These are phyloP conservation scores for Austroboletus novae-zelandiae DNA, from an alignment of 1,284 basidiomycete species.

Conservation along the genomic window DNA sequence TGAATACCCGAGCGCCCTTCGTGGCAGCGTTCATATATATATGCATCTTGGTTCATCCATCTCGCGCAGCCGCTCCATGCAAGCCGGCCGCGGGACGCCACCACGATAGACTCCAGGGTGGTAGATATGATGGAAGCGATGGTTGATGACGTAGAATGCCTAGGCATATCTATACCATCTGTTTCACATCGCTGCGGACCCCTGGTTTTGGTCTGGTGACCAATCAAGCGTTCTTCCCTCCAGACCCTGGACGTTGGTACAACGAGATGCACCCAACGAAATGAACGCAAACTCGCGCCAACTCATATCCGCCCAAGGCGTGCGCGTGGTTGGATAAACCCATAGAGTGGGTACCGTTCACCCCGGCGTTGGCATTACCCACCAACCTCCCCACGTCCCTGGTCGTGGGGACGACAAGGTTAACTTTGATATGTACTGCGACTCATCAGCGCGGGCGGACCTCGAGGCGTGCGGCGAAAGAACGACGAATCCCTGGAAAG, in stretches of 20 bases:
- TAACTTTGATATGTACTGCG: slow-evolving; percentile 7
- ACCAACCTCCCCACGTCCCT: neutral
- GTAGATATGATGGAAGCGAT: slow-evolving; percentile 1
- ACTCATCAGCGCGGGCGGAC: slow-evolving; percentile 11
- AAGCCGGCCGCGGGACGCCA: slow-evolving; percentile 15
- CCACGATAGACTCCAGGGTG: slow-evolving; percentile 17
- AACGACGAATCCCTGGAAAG: neutral
- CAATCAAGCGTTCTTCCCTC: neutral
- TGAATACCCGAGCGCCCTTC: neutral
- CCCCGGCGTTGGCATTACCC: neutral
- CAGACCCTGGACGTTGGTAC: neutral
- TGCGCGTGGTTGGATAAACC: neutral
- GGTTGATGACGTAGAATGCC: neutral
- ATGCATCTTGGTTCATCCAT: slow-evolving; percentile 7
- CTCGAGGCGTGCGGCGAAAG: slow-evolving; percentile 8
- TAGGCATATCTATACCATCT: neutral
- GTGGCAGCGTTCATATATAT: slow-evolving; percentile 1
- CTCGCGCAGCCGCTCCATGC: slow-evolving; percentile 1
- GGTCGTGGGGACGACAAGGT: slow-evolving; percentile 9
- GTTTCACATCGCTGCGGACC: neutral
- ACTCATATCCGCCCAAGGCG: slow-evolving; percentile 2
- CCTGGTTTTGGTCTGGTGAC: neutral
- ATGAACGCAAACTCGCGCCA: neutral
- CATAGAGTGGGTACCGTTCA: too few species aligned
- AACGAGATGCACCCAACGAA: too few species aligned